phyloP scores from a whole-genome alignment of 148 eudicot genomes.

The Fagopyrum tataricum region DNA sequence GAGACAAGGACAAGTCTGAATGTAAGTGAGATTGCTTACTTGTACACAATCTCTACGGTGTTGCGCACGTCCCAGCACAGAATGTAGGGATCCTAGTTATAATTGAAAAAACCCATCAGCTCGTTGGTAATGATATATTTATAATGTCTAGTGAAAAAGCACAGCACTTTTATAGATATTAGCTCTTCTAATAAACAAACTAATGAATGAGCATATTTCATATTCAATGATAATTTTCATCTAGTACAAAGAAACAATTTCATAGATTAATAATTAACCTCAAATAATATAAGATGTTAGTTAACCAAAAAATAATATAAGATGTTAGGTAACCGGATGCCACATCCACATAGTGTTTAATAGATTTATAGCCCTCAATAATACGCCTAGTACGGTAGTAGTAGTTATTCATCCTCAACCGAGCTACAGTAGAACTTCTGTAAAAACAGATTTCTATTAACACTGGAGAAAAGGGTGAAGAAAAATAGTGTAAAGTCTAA shows the following conservation, averaged over 20 bases:
- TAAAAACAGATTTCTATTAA: neutral
- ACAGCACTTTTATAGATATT: neutral
- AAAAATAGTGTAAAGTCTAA: conserved; percentile 19
- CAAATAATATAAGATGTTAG: neutral
- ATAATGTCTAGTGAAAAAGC: neutral
- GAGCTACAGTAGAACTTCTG: neutral
- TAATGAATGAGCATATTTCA: neutral
- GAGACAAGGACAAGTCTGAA: neutral
- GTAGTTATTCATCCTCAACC: neutral
- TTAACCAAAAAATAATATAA: too few species aligned
- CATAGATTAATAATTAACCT: neutral
- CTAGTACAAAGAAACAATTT: neutral
- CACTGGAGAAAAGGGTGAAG: neutral
- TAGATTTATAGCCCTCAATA: neutral
- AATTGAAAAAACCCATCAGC: conserved; percentile 12
- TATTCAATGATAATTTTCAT: neutral
- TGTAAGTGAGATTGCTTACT: conserved; percentile 42
- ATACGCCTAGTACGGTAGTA: neutral
- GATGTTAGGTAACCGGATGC: too few species aligned
- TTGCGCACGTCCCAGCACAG: conserved; percentile 99
- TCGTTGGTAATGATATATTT: neutral
- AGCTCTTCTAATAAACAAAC: neutral
- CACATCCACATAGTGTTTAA: neutral
- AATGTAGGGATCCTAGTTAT: conserved; percentile 78
- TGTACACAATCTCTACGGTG: conserved; percentile 83